Base-by-base conservation (phyloP, 352 stramenopile genomes). In the Peronospora tabacina region DNA sequence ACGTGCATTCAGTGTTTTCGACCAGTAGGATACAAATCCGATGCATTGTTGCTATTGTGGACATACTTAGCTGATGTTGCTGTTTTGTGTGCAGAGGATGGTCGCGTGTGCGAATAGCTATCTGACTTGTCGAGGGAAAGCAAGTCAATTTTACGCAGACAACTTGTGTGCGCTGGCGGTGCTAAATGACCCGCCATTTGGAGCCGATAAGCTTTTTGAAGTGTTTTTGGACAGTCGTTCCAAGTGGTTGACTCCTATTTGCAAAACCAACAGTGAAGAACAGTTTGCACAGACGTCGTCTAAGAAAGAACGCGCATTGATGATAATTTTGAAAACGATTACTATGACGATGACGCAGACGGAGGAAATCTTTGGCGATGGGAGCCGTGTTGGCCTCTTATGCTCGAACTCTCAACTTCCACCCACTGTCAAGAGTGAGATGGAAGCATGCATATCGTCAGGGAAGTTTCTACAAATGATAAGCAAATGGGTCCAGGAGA, bases 1-100 rank as follows among this genome's bases (percentile, higher is more conserved):
- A 55, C 78, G 20, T 85, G 69, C 9, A 71, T 90, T 19, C 53
- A 84, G 44, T 70, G 71, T 39, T 92, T 92, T 49, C 58, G 65
- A 19, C 44, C 52, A 68, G 74, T 86, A 67, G 10, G 49, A 48
- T 38, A 24, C 12, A 30, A 11, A 19, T 24, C 6, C 2, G 15
- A 48, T 48, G 15, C 0, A 13, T 49, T 35, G 1, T 36, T 22
- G 15, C 28, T 35, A n/a, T 12, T 44, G 26, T 24, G 28, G 1
- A 55, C 15, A 26, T 15, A 9, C 35, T 61, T 29, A 52, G 26
- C 7, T 26, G 15, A 16, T 46, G 12, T 40, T 47, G 9, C 7
- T 1, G 1, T 32, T 59, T 41, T 26, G 15, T 53, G 7, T 56
- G 20, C 44, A 91, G 72, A 69, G 80, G 29, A 66, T 89, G 49